Evolutionary conservation across 2,329 filamentous ascomycete genomes (phyloP).

Genomic region (Aspergillus chevalieri): DNA sequence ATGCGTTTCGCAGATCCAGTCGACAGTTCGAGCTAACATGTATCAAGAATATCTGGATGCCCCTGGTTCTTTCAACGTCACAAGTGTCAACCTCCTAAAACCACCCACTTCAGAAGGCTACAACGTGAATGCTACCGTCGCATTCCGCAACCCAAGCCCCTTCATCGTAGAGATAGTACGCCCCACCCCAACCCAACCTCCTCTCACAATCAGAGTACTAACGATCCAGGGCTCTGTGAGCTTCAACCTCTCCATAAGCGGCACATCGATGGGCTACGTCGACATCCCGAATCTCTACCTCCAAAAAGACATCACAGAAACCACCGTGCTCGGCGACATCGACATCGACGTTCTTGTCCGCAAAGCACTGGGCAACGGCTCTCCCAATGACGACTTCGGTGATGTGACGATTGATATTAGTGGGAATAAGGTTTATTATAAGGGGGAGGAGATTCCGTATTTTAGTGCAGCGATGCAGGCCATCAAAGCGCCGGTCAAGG

Average conservation of each 20-base stretch:
- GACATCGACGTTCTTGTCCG: conserved; percentile 14
- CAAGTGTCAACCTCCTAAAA: conserved; percentile 12
- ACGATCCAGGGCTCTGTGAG: conserved; percentile 14
- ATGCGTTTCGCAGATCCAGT: background rate
- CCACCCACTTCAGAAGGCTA: conserved; percentile 12
- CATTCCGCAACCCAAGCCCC: conserved; percentile 14
- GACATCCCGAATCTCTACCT: conserved; percentile 18
- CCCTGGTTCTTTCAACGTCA: conserved; percentile 17
- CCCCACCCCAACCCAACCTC: background rate
- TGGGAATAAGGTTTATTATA: conserved; percentile 18
- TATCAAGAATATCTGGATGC: conserved; percentile 16
- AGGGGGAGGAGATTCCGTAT: conserved; percentile 22
- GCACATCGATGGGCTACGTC: conserved; percentile 15
- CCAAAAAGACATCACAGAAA: conserved; percentile 6
- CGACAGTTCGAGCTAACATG: background rate
- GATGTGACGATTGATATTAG: conserved; percentile 17
- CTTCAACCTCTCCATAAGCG: conserved; percentile 20
- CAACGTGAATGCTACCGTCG: conserved; percentile 22
- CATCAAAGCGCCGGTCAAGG: conserved; percentile 9
- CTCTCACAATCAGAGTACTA: background rate
- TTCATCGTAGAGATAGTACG: conserved; percentile 20
- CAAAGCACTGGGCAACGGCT: conserved; percentile 13
- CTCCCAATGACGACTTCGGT: conserved; percentile 2
- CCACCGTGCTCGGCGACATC: conserved; percentile 12
- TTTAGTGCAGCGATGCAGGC: conserved; percentile 19